Conservation (phyloP, 305 asterid genomes). For the Caryopteris hybrid region DNA sequence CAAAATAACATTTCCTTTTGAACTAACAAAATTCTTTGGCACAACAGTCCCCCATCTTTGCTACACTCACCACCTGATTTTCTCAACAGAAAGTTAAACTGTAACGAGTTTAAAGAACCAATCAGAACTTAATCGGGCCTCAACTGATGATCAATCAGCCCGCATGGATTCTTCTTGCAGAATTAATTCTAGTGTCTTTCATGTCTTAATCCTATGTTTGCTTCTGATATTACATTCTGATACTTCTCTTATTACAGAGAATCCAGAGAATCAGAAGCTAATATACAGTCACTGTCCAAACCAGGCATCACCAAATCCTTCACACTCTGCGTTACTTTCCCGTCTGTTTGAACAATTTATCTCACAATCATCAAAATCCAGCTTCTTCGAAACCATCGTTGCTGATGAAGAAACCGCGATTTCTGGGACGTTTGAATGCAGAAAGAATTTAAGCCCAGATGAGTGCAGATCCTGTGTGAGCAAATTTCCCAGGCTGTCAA, state of each 20-base stretch:
- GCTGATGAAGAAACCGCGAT: conserved; percentile 36
- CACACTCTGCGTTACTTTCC: conserved; percentile 29
- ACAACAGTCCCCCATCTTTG: conserved; percentile 3
- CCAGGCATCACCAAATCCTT: conserved; percentile 24
- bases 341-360: conserved; percentile 39
- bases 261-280: conserved; percentile 31
- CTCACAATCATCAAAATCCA: conserved; percentile 36
- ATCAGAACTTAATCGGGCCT: conserved; percentile 3
- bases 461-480: conserved; percentile 51
- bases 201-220: conserved; percentile 19
- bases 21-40: conserved; percentile 12
- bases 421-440: conserved; percentile 57
- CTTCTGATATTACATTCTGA: conserved; percentile 14
- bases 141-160: conserved; percentile 13
- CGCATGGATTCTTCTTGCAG: conserved; percentile 26
- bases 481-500: conserved; percentile 28
- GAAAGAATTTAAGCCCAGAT: conserved; percentile 32
- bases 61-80: conserved; percentile 12
- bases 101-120: conserved; percentile 3
- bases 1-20: background rate
- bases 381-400: conserved; percentile 45
- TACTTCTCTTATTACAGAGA: conserved; percentile 15
- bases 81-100: conserved; percentile 34
- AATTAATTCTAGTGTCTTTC: background rate
- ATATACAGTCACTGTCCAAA: conserved; percentile 48